Evolutionary conservation across 371 early-diverging fungal species (phyloP).

Genomic region (Mortierella sp.): DNA sequence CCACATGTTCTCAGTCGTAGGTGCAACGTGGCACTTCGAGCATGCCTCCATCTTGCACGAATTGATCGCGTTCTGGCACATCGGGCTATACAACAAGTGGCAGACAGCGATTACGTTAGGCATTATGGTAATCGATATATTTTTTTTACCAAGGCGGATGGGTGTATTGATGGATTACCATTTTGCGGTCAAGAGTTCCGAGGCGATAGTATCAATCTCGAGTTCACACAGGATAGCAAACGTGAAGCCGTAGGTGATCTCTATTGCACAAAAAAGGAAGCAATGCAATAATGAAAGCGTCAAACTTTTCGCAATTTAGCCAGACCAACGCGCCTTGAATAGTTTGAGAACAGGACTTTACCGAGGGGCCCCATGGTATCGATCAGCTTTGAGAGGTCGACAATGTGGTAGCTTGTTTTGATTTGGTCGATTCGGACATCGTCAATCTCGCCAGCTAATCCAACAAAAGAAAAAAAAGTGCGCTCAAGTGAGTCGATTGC

Average conservation of each 20-base stretch:
- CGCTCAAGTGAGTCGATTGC: too few relatives aligned
- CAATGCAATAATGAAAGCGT: neutral
- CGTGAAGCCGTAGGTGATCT: slow-evolving; percentile 27
- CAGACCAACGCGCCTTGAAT: too few relatives aligned
- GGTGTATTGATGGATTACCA: slow-evolving; percentile 16
- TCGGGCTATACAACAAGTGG: slow-evolving; percentile 7
- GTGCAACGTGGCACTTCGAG: slow-evolving; percentile 14
- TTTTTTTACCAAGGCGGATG: neutral
- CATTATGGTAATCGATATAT: too few relatives aligned
- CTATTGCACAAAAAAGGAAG: neutral
- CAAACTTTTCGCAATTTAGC: neutral
- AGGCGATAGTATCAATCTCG: slow-evolving; percentile 31
- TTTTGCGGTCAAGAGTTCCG: slow-evolving; percentile 37
- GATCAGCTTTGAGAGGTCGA: slow-evolving; percentile 18
- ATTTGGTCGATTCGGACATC: slow-evolving; percentile 24
- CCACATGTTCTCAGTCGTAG: slow-evolving; percentile 30
- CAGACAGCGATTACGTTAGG: too few relatives aligned
- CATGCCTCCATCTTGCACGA: slow-evolving; percentile 47
- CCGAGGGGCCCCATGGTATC: slow-evolving; percentile 13
- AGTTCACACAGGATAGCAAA: slow-evolving; percentile 35
- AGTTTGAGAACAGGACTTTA: neutral
- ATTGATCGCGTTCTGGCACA: slow-evolving; percentile 23
- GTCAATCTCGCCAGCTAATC: slow-evolving; percentile 13
- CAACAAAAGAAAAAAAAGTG: neutral
- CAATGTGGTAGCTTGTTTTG: slow-evolving; percentile 20